A percentile compares a stretch with the other conserved stretches of the same genome.
phyloP scores from a whole-genome alignment of 345 rosid genomes.

The Lumnitzera littorea region DNA sequence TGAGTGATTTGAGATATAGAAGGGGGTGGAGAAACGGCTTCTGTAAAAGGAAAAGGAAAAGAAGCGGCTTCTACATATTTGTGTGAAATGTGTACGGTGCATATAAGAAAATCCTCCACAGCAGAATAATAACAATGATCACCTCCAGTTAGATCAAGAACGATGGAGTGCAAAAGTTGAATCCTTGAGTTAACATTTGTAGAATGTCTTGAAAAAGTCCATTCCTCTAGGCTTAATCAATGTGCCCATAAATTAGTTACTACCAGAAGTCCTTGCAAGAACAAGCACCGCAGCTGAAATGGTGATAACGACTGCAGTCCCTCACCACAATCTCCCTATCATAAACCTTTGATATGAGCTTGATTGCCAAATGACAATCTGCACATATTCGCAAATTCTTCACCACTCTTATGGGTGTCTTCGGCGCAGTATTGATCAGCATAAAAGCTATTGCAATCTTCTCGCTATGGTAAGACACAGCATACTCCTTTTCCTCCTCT shows the following conservation, averaged over 20 bases:
- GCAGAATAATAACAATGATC: too few species aligned
- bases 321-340: slow-evolving; percentile 61
- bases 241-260: slow-evolving; percentile 1
- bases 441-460: slow-evolving; percentile 79
- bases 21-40: too few species aligned
- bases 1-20: too few species aligned
- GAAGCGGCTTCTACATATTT: too few species aligned
- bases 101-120: too few species aligned
- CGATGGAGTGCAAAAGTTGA: too few species aligned
- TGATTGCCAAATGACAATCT: slow-evolving; percentile 78
- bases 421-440: slow-evolving; percentile 50
- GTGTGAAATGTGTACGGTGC: too few species aligned
- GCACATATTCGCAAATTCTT: slow-evolving; percentile 81
- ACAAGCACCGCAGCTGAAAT: slow-evolving; percentile 61
- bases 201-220: neutral
- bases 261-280: slow-evolving; percentile 69
- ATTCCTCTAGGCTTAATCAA: neutral
- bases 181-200: too few species aligned
- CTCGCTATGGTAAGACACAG: slow-evolving; percentile 70
- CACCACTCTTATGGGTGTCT: slow-evolving; percentile 47
- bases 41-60: too few species aligned
- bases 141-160: too few species aligned
- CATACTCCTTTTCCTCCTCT: slow-evolving; percentile 75
- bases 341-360: slow-evolving; percentile 62
- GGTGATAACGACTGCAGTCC: slow-evolving; percentile 82